Conservation (phyloP, 305 asterid species). For the Plantago rigida region DNA sequence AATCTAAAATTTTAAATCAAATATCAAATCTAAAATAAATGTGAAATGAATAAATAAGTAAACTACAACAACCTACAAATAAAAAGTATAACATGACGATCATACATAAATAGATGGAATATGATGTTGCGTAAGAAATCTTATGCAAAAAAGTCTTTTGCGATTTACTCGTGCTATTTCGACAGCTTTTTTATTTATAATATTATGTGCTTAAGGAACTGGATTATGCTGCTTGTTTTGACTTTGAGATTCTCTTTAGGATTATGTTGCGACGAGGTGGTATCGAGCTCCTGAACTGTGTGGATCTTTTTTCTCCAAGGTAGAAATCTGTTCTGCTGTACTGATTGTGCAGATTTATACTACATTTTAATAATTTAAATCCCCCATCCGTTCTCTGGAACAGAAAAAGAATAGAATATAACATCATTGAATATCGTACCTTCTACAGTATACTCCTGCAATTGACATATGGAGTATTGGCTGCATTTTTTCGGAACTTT, state of each 20-base stretch:
- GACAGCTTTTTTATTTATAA: slow-evolving; percentile 5
- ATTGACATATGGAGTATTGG: slow-evolving; percentile 95
- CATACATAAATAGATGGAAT: too few species aligned
- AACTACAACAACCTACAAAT: too few species aligned
- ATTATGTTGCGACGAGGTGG: slow-evolving; percentile 95
- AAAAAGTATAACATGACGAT: too few species aligned
- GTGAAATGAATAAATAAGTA: too few species aligned
- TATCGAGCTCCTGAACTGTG: slow-evolving; percentile 89
- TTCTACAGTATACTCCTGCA: slow-evolving; percentile 81
- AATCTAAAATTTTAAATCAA: too few species aligned
- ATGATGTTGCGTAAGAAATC: too few species aligned
- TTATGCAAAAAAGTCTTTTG: not conserved
- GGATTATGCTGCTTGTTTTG: slow-evolving; percentile 16
- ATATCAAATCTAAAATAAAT: too few species aligned
- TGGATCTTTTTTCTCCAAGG: slow-evolving; percentile 96
- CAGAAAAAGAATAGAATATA: not conserved
- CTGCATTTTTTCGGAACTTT: slow-evolving; percentile 83
- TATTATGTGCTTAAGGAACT: slow-evolving; percentile 6
- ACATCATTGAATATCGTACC: not conserved
- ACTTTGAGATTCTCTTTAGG: slow-evolving; percentile 38
- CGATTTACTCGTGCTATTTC: slow-evolving; percentile 7
- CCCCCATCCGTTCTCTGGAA: not conserved
- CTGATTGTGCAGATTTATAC: slow-evolving; percentile 3
- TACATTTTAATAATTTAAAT: not conserved
- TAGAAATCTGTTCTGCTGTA: slow-evolving; percentile 23